Base-by-base conservation (phyloP, 1,139 yeast genomes). In the Debaryomyces subglobosus region DNA sequence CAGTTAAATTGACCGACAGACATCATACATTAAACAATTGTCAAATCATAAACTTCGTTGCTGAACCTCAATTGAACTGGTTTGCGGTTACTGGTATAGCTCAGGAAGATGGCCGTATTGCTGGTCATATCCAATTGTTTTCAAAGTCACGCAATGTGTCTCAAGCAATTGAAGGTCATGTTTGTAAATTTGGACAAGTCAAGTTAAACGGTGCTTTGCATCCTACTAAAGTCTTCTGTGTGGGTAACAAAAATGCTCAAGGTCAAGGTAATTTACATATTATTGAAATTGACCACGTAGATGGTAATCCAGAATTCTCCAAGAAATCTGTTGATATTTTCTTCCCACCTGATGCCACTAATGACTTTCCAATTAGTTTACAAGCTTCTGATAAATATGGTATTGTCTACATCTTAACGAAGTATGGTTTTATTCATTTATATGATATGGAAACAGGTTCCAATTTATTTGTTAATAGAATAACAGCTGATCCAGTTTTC, bases 101-200 rank as follows among this genome's bases (percentile, higher is more conserved):
- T 40, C 97, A 91, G 71, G 97, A 90, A 65, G 88, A 89, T 59
- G 96, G 96, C 54, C 84, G 96, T 62, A 89, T 95, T 60, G 97
- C 92, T 32, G 99, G 99, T 63, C 96, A 90, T 70, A 88, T 94
- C 65, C 99, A 95, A 74, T 81, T 95, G 54, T 95, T 78, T 71
- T 88, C 96, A 51, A 87, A 85, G 65, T 84, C 86, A 49, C 85
- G 98, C 69, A 87, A 89, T 63, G 90, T 92, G 44, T 91, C 98
- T 15, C 99, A 95, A 74, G 95, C 96, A 25, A 90, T 95, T 61
- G 98, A 95, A 65, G 99, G 99, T 58, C 99, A 95, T 68, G 98
- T 96, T 48, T 94, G 96, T 51, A 84, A 85, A 45, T 95, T 95
- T 71, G 92, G 96, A 46, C 76, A 80, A 50, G 70, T 94, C 54